Percentiles rank a stretch among this genome's conserved stretches.
Conservation (phyloP, 176 grass and related monocot species). For the Lolium multiflorum region DNA sequence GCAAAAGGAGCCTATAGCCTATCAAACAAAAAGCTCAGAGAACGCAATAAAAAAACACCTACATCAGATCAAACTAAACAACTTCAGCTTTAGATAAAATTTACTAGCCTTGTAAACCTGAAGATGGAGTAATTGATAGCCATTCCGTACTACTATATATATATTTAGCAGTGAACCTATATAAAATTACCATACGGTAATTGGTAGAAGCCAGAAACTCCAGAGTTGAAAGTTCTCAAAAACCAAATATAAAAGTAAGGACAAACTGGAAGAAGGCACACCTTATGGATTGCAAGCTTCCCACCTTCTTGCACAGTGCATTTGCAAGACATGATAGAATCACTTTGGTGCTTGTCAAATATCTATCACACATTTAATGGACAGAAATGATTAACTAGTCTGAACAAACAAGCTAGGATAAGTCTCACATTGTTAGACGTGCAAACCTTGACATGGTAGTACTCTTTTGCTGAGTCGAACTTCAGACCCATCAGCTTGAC, state of each 20-base stretch:
- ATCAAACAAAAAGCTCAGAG: too few species aligned
- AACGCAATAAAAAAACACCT: too few species aligned
- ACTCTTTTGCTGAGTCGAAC: conserved; percentile 47
- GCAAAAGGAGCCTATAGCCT: not conserved
- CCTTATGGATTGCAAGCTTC: conserved; percentile 63
- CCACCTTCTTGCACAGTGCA: conserved; percentile 59
- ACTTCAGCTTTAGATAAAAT: too few species aligned
- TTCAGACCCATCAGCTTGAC: conserved; percentile 30
- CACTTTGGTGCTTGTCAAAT: conserved; percentile 48
- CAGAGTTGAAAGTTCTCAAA: not conserved
- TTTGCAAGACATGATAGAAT: conserved; percentile 71
- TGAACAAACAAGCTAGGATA: not conserved
- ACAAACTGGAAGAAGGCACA: conserved; percentile 28
- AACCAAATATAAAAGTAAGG: not conserved
- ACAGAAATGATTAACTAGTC: conserved; percentile 2
- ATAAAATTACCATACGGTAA: not conserved
- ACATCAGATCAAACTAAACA: too few species aligned
- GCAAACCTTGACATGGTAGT: not conserved
- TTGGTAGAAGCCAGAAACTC: not conserved
- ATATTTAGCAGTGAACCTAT: not conserved
- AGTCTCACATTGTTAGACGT: not conserved
- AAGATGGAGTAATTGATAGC: not conserved
- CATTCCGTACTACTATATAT: not conserved
- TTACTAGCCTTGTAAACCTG: not conserved
- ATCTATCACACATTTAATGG: conserved; percentile 47